Evolutionary conservation across 108 stramenopile species (phyloP).

Genomic region (Stephanodiscus minutulus): DNA sequence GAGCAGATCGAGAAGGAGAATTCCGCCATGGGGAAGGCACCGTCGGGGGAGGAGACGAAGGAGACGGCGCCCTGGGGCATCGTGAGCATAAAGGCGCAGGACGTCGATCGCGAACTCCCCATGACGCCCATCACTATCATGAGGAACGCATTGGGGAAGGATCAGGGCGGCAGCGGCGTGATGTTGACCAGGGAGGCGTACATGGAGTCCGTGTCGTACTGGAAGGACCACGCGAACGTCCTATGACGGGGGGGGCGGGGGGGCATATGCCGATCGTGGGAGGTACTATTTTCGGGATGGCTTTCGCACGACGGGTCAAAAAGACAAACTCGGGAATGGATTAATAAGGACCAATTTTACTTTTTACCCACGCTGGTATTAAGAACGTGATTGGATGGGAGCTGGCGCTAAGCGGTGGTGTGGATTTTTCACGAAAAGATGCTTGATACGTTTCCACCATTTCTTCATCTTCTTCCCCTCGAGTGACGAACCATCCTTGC

Average conservation of each 20-base stretch:
- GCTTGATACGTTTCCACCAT: not conserved
- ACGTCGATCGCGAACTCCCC: slow-evolving; percentile 90
- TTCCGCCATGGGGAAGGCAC: slow-evolving; percentile 76
- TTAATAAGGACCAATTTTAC: no score
- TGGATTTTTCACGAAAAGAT: not conserved
- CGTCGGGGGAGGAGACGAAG: not conserved
- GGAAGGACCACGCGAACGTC: slow-evolving; percentile 82
- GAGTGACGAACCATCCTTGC: not conserved
- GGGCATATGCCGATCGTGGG: not conserved
- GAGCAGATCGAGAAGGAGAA: slow-evolving; percentile 91
- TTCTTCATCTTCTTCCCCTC: not conserved
- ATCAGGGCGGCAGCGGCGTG: slow-evolving; percentile 91
- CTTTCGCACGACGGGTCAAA: no score
- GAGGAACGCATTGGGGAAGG: slow-evolving; percentile 96
- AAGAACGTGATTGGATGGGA: no score
- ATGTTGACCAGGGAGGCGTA: slow-evolving; percentile 78
- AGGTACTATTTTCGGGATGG: no score
- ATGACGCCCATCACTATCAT: slow-evolving; percentile 98
- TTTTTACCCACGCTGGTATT: no score
- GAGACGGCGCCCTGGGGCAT: slow-evolving; percentile 94
- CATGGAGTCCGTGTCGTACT: slow-evolving; percentile 82
- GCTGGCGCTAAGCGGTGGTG: no score
- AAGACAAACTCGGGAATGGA: no score
- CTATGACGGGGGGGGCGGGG: not conserved
- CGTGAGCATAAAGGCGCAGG: slow-evolving; percentile 96